These are phyloP conservation scores for Ascochyta lentis DNA, from an alignment of 2,329 filamentous ascomycete genomes.

Conservation along the genomic window DNA sequence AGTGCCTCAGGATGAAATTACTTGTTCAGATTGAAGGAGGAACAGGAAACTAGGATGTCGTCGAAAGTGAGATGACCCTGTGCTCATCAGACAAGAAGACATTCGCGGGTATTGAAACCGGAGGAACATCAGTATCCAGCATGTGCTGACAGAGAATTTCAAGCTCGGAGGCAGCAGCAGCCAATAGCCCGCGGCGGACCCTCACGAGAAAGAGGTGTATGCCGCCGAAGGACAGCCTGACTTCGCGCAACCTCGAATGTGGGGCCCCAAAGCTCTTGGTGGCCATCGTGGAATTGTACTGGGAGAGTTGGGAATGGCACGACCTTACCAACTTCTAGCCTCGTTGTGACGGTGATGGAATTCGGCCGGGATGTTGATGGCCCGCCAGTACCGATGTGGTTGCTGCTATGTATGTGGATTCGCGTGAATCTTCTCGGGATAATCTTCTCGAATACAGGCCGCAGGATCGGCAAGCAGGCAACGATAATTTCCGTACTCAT, in stretches of 20 bases:
- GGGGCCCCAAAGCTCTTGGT: conserved; percentile 18
- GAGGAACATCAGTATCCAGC: background rate
- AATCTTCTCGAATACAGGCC: conserved; percentile 33
- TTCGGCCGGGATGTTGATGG: background rate
- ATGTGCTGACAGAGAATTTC: background rate
- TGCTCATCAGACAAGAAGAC: background rate
- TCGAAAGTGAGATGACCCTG: background rate
- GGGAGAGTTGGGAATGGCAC: conserved; percentile 1
- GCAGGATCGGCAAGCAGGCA: conserved; percentile 32
- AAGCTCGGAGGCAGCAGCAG: conserved; percentile 2
- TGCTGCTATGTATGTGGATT: background rate
- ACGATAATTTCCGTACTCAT: conserved; percentile 35
- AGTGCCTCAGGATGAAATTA: background rate
- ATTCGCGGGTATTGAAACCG: background rate
- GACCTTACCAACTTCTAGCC: conserved; percentile 22
- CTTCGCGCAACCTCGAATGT: conserved; percentile 26
- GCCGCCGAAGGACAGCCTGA: background rate
- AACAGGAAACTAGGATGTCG: background rate
- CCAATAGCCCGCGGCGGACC: conserved; percentile 1
- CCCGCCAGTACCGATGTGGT: background rate
- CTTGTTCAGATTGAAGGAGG: background rate
- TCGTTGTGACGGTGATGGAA: conserved; percentile 30
- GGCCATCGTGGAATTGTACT: conserved; percentile 16
- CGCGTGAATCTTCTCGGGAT: conserved; percentile 20
- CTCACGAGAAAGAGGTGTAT: background rate